Evolutionary conservation across 2,329 filamentous ascomycete species (phyloP), one percentile per base, ranked within the genome.

Genomic region (Claviceps maximensis): DNA sequence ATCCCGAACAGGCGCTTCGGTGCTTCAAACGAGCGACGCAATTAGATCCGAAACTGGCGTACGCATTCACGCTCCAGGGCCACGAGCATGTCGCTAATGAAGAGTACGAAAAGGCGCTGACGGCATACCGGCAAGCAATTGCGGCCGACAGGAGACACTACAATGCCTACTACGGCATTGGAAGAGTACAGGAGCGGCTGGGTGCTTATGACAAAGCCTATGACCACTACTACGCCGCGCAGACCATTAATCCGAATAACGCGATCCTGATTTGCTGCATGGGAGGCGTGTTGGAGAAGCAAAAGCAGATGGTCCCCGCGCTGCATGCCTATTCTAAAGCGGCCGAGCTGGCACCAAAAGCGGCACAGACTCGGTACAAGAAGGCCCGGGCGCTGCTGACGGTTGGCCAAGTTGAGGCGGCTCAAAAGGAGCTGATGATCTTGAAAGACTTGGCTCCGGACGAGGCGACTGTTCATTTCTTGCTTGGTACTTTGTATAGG

Each of bases 21-120:
- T 96, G 93, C 67, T 98, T 98, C 78, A 91, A 89, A 64, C 82
- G 93, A 53, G 91, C 93, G 7, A 95, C 90, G 0, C 90, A 97
- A 66, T 71, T 98, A 2, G 82, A 96, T 63, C 83, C 89, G 7
- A 85, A 83, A 54, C 96, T 97, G 67, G 90, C 93, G 1, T 98
- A 98, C 65, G 91, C 89, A 1, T 96, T 91, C 66, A 97, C 93
- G 0, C 72, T 98, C 3, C 91, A 97, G 66, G 93, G 93, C 1
- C 93, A 98, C 66, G 93, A 98, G 65, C 89, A 95, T 65, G 85
- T 97, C 46, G 81, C 87, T 38, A 97, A 96, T 59, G 94, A 98
- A 68, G 94, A 98, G 67, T 96, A 93, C 63, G 91, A 97, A 65
- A 95, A 95, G 66, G 93, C 93, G 0, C 78, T 95, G 46, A 82